phyloP scores from a whole-genome alignment of 768 basidiomycete genomes.

The Coprinopsis cinerea region DNA sequence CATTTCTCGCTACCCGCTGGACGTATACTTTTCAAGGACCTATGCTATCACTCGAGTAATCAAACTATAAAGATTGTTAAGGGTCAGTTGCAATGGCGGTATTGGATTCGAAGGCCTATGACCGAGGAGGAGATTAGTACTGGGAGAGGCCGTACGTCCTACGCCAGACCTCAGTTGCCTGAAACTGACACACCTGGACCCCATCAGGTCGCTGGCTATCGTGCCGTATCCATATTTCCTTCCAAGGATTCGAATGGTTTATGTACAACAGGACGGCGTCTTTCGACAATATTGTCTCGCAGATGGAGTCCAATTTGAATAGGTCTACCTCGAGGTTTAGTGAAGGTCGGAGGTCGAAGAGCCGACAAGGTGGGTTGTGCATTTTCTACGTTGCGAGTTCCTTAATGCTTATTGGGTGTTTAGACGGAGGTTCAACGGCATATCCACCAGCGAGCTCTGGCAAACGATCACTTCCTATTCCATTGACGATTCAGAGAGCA shows the following conservation, averaged over 20 bases:
- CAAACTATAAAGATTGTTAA: slow-evolving; percentile 82
- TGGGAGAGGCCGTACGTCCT: slow-evolving; percentile 48
- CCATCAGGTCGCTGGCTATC: slow-evolving; percentile 33
- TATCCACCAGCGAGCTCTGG: slow-evolving; percentile 25
- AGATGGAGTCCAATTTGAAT: slow-evolving; percentile 53
- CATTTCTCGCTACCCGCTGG: slow-evolving; percentile 88
- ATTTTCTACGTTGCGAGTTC: background rate
- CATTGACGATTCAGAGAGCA: slow-evolving; percentile 32
- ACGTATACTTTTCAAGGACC: slow-evolving; percentile 80
- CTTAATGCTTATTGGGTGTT: background rate
- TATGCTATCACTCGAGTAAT: slow-evolving; percentile 88
- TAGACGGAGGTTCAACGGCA: slow-evolving; percentile 23
- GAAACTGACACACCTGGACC: background rate
- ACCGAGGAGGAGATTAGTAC: slow-evolving; percentile 63
- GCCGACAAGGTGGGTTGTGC: slow-evolving; percentile 31
- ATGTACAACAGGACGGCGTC: slow-evolving; percentile 86
- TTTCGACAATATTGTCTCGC: slow-evolving; percentile 80
- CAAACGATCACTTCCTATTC: slow-evolving; percentile 26
- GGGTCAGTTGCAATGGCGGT: slow-evolving; percentile 86
- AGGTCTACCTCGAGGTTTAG: slow-evolving; percentile 31
- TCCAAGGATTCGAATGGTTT: slow-evolving; percentile 90
- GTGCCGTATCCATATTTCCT: slow-evolving; percentile 74
- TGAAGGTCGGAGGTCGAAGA: slow-evolving; percentile 23
- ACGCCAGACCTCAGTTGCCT: background rate
- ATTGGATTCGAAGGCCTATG: slow-evolving; percentile 83